phyloP scores from a whole-genome alignment of 2,329 filamentous ascomycete species.

The Sporothrix brunneoviolacea region DNA sequence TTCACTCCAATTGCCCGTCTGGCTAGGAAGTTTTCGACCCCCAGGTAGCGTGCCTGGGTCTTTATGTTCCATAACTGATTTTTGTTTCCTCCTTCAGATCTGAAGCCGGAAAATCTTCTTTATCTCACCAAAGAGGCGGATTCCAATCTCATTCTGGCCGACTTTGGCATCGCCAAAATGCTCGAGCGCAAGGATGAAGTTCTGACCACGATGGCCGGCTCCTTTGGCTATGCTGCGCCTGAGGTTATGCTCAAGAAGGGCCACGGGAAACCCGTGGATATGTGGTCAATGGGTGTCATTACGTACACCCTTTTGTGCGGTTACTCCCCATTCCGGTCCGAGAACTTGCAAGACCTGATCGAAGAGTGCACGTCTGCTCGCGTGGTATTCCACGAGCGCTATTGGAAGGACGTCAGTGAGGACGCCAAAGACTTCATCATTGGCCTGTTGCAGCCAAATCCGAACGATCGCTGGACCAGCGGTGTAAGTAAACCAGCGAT shows the following conservation, averaged over 20 bases:
- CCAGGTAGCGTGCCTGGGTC: no score
- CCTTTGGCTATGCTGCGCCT: conserved; percentile 94
- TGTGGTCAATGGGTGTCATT: conserved; percentile 99
- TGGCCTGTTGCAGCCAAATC: conserved; percentile 69
- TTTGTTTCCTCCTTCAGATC: conserved; percentile 49
- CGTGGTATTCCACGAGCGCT: conserved; percentile 93
- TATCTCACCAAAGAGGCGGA: conserved; percentile 73
- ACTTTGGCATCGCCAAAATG: conserved; percentile 99
- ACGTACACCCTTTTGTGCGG: conserved; percentile 97
- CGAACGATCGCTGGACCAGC: conserved; percentile 70
- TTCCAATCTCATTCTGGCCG: conserved; percentile 86
- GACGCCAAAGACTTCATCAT: conserved; percentile 95
- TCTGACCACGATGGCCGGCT: conserved; percentile 96
- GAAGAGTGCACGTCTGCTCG: conserved; percentile 81
- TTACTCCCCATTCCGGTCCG: conserved; percentile 95
- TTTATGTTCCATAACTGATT: not conserved
- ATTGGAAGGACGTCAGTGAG: conserved; percentile 95
- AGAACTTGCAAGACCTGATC: conserved; percentile 87
- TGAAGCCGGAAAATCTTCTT: conserved; percentile 96
- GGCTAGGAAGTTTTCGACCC: no score
- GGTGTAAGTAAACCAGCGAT: conserved; percentile 46
- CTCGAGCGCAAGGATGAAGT: conserved; percentile 85
- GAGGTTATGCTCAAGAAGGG: conserved; percentile 98
- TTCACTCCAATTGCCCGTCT: no score
- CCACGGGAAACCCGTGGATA: conserved; percentile 96